phyloP scores from a whole-genome alignment of 371 early-diverging fungal species.

The Mucor lusitanicus region DNA sequence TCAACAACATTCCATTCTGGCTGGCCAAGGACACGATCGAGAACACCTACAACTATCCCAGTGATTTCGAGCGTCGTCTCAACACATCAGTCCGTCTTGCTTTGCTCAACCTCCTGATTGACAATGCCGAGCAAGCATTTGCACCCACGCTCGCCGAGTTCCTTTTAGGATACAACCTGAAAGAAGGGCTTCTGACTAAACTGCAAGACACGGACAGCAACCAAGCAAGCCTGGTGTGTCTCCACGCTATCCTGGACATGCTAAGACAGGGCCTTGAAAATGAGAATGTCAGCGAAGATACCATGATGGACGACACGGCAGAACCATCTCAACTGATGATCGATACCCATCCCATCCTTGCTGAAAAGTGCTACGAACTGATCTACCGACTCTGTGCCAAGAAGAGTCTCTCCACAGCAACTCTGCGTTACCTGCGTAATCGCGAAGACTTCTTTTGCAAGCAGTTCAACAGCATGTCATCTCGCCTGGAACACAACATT shows the following conservation, averaged over 20 bases:
- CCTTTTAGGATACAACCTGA: conserved; percentile 76
- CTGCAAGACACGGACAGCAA: conserved; percentile 50
- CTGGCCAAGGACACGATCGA: conserved; percentile 26
- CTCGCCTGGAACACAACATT: conserved; percentile 44
- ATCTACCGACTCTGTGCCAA: conserved; percentile 80
- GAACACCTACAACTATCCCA: conserved; percentile 22
- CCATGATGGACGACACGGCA: conserved; percentile 20
- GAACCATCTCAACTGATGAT: conserved; percentile 48
- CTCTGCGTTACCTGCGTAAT: conserved; percentile 82
- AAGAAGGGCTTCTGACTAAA: conserved; percentile 23
- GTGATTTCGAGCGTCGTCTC: conserved; percentile 20
- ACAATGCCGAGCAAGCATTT: conserved; percentile 52
- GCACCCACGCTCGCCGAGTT: conserved; percentile 85
- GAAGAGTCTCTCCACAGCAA: conserved; percentile 64
- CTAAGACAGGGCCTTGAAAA: conserved; percentile 54
- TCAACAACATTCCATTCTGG: conserved; percentile 53
- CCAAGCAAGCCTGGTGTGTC: conserved; percentile 46
- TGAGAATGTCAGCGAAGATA: conserved; percentile 7
- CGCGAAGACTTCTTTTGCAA: conserved; percentile 74
- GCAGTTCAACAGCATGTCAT: conserved; percentile 58
- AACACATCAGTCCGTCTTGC: conserved; percentile 66
- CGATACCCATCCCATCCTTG: conserved; percentile 75
- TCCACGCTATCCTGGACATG: conserved; percentile 73
- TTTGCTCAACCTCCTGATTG: conserved; percentile 69
- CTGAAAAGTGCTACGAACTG: conserved; percentile 85